Base-by-base conservation (phyloP, 164 flowering plant genomes). In the Magnolia kwangsiensis region DNA sequence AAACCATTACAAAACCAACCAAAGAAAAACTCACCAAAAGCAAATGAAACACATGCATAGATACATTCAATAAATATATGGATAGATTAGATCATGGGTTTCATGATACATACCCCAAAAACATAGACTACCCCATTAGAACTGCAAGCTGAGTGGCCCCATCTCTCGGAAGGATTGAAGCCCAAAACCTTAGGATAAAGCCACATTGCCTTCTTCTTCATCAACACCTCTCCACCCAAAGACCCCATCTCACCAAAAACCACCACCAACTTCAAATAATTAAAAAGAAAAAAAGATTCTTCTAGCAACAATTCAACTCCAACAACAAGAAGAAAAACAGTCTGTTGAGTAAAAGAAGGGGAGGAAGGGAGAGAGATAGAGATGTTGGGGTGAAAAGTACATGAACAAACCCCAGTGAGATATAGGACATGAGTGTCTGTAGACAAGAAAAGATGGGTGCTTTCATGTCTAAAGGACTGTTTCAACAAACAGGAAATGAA, bases 401-500 rank as follows among this genome's bases (percentile, higher is more conserved):
- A 86, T 80, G 87, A 86, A 84, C 82, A 85, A 84, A 66, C 82
- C 63, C 85, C 86, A 87, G 88, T 79, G 91, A 87, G 84, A 80
- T 75, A 85, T 89, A 90, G 87, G 82, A 84, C 79, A 89, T 90
- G 91, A 90, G 79, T 87, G 85, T 84, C 89, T 81, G 79, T 83
- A 74, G 98, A 92, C 98, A 92, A 83, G 98, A 94, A 88, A 94
- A 90, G 98, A 92, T 92, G 84, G 95, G 95, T 72, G 92, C 94
- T 92, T 91, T 94, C 93, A 91, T 84, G 88, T 94, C 91, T 78
- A 81, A 78, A 76, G 79, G 37, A 91, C 92, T 91, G 90, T 91
- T 88, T 80, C 94, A 90, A 89, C 97, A 86, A 89, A 89, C 91
- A 78, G 72, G 67, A 74, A 67, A 82, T 55, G 61, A 55, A 55